Conservation (phyloP, 139 green algal species). For the Picochlorum sp. region DNA sequence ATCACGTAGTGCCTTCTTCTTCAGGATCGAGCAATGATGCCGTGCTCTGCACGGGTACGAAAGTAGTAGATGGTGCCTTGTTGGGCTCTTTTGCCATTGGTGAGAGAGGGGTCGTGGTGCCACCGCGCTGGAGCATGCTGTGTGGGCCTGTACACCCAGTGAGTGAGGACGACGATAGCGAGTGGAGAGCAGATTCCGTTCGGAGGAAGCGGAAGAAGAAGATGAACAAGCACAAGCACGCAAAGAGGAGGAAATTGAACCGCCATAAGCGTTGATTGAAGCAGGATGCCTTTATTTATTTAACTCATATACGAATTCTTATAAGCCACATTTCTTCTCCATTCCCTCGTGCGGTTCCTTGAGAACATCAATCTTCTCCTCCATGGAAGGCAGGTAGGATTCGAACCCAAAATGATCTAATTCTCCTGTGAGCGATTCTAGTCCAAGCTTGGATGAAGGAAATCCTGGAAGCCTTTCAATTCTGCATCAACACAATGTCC, state of each 20-base stretch:
- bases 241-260: conserved; percentile 34
- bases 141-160: background rate
- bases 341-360: conserved; percentile 65
- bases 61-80: background rate
- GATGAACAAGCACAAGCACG: conserved; percentile 65
- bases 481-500: conserved; percentile 15
- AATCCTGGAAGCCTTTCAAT: conserved; percentile 52
- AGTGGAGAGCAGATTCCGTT: conserved; percentile 30
- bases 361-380: conserved; percentile 25
- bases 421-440: conserved; percentile 61
- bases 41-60: too few species aligned
- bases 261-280: conserved; percentile 13
- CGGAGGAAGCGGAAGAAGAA: conserved; percentile 45
- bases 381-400: conserved; percentile 52
- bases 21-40: background rate
- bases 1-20: background rate
- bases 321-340: conserved; percentile 43
- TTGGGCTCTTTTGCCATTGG: background rate
- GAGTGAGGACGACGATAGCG: background rate
- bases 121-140: conserved; percentile 6
- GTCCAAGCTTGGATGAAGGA: conserved; percentile 54
- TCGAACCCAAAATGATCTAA: conserved; percentile 76
- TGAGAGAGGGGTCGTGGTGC: background rate
- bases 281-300: background rate
- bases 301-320: background rate